Percentiles rank a stretch among this genome's conserved stretches.
Evolutionary conservation across 2,329 filamentous ascomycete species (phyloP).

Genomic region (Plectosphaerella sp.): DNA sequence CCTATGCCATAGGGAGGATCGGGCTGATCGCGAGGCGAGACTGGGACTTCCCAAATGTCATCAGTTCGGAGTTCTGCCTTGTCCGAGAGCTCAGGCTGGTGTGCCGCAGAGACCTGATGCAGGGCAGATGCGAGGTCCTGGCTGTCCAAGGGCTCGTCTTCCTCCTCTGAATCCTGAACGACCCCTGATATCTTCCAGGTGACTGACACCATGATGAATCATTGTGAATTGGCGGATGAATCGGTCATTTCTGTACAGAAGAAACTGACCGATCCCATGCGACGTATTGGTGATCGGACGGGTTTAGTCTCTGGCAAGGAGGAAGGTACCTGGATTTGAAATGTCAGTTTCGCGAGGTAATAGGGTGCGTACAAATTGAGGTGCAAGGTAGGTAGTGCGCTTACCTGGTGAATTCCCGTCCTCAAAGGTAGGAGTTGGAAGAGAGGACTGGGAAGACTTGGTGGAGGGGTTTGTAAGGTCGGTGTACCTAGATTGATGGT

Average conservation of each 20-base stretch:
- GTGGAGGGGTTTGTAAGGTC: neutral
- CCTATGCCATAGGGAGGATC: neutral
- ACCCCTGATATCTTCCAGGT: conserved; percentile 47
- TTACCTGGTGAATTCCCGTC: too few species aligned
- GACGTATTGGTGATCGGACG: too few species aligned
- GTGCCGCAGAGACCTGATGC: neutral
- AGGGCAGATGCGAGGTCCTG: conserved; percentile 13
- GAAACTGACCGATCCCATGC: too few species aligned
- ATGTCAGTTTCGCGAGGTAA: neutral
- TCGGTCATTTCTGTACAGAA: neutral
- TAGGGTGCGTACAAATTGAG: neutral
- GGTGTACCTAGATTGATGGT: neutral
- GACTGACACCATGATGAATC: conserved; percentile 26
- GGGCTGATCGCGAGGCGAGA: conserved; percentile 15
- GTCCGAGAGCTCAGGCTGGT: neutral
- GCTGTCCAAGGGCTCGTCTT: conserved; percentile 34
- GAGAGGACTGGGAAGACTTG: neutral
- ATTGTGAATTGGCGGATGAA: neutral
- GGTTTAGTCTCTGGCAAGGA: too few species aligned
- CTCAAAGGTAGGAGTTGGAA: too few species aligned
- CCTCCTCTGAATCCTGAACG: conserved; percentile 47
- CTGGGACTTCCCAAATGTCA: conserved; percentile 31
- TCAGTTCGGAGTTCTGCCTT: conserved; percentile 11
- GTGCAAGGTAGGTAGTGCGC: neutral
- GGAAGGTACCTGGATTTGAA: too few species aligned